These are phyloP conservation scores for Scutellaria baicalensis DNA, from an alignment of 257 asterid species.

Conservation along the genomic window DNA sequence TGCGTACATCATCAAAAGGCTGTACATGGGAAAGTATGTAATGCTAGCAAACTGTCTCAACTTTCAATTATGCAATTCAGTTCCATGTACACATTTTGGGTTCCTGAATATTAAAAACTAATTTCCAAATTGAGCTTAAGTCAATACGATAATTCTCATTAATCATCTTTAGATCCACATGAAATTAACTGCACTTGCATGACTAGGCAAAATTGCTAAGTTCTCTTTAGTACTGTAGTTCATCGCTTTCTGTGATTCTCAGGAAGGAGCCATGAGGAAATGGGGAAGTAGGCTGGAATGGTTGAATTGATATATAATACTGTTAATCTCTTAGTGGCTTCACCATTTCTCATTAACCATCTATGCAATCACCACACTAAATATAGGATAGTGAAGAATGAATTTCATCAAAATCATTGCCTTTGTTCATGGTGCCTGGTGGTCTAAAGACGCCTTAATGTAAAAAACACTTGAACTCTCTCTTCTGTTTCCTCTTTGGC, in stretches of 20 bases:
- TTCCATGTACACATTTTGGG: not conserved
- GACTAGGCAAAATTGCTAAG: not conserved
- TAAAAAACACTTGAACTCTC: not conserved
- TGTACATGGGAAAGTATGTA: slow-evolving; percentile 54
- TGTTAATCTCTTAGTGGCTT: not conserved
- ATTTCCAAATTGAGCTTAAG: not conserved
- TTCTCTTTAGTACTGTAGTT: not conserved
- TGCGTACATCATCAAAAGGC: slow-evolving; percentile 50
- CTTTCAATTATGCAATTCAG: not conserved
- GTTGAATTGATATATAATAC: not conserved
- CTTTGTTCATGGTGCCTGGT: not conserved
- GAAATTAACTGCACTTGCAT: not conserved
- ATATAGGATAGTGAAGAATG: not conserved
- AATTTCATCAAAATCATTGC: no score
- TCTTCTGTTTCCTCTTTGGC: not conserved
- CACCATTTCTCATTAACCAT: not conserved
- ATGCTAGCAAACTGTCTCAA: not conserved
- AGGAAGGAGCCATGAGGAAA: not conserved
- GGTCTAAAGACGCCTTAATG: not conserved
- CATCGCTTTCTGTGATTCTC: not conserved
- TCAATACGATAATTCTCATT: not conserved
- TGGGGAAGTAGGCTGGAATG: not conserved
- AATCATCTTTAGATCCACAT: not conserved
- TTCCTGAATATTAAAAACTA: not conserved
- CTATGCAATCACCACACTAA: not conserved